phyloP scores from a whole-genome alignment of 2,329 filamentous ascomycete species.

The Neonectria neomacrospora region DNA sequence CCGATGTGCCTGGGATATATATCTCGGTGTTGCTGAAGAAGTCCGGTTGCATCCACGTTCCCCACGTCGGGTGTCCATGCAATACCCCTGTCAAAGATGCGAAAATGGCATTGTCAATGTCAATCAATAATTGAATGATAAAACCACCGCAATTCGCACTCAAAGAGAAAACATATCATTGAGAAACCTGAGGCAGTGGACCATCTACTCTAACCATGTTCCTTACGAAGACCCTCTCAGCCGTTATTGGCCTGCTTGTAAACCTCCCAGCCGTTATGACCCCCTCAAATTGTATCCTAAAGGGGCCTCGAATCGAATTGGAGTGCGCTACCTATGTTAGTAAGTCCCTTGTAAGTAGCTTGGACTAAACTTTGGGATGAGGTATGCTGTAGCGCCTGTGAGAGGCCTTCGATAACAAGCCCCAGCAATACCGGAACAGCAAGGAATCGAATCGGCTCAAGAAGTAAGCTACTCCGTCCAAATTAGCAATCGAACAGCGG shows the following conservation, averaged over 20 bases:
- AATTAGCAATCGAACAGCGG: background rate
- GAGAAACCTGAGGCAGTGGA: background rate
- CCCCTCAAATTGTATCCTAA: background rate
- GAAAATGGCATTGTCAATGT: background rate
- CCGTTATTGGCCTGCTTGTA: slow-evolving; percentile 12
- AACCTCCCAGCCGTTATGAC: background rate
- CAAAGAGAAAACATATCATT: background rate
- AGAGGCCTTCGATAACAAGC: slow-evolving; percentile 5
- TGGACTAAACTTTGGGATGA: slow-evolving; percentile 11
- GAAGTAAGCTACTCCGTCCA: background rate
- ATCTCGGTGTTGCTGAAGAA: slow-evolving; percentile 13
- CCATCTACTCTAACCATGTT: slow-evolving; percentile 8
- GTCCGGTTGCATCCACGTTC: slow-evolving; percentile 1
- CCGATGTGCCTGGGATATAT: background rate
- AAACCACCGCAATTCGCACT: background rate
- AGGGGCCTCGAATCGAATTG: slow-evolving; percentile 8
- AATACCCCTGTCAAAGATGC: too few relatives aligned
- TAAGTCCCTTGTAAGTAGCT: background rate
- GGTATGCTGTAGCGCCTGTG: slow-evolving; percentile 7
- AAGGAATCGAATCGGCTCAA: slow-evolving; percentile 6
- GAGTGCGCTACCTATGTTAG: slow-evolving; percentile 13
- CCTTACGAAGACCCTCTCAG: slow-evolving; percentile 3
- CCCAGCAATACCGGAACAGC: background rate
- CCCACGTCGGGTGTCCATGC: slow-evolving; percentile 7
- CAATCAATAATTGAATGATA: background rate